Evolutionary conservation across 139 green algal species (phyloP).

Genomic region (Picochlorum costavermella): DNA sequence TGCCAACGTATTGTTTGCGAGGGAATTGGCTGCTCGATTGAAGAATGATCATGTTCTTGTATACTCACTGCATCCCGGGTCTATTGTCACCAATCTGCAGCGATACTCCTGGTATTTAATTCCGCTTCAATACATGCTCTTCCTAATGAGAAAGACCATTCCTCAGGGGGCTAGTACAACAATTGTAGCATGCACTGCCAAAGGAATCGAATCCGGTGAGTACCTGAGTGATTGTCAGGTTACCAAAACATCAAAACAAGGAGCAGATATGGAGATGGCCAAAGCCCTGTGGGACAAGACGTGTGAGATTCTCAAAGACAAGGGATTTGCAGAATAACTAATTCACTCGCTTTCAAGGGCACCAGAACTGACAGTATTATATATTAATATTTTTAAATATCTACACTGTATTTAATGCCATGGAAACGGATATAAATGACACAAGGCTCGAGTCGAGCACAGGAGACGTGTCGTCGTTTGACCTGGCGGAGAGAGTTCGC

Average conservation of each 20-base stretch:
- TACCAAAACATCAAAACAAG: neutral
- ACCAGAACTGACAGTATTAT: no score
- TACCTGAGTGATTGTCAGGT: conserved; percentile 58
- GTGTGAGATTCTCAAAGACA: no score
- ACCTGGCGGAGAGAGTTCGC: no score
- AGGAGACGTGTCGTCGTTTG: no score
- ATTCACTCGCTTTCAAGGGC: no score
- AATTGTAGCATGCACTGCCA: conserved; percentile 49
- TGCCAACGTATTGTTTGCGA: conserved; percentile 44
- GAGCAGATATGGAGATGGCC: conserved; percentile 20
- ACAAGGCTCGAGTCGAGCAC: no score
- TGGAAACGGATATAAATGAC: no score
- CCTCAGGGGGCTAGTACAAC: conserved; percentile 61
- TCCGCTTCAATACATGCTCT: neutral
- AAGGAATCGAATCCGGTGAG: conserved; percentile 46
- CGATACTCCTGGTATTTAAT: conserved; percentile 22
- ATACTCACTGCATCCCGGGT: conserved; percentile 70
- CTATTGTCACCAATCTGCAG: conserved; percentile 66
- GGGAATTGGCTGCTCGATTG: conserved; percentile 38
- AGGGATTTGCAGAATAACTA: no score
- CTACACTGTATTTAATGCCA: no score
- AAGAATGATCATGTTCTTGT: conserved; percentile 29
- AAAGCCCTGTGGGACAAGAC: conserved; percentile 49
- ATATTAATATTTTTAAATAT: no score
- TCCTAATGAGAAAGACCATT: conserved; percentile 2